A percentile compares a stretch with the other conserved stretches of the same genome.
Conservation (phyloP, 2,329 filamentous ascomycete genomes). For the Aspergillus phoenicis region DNA sequence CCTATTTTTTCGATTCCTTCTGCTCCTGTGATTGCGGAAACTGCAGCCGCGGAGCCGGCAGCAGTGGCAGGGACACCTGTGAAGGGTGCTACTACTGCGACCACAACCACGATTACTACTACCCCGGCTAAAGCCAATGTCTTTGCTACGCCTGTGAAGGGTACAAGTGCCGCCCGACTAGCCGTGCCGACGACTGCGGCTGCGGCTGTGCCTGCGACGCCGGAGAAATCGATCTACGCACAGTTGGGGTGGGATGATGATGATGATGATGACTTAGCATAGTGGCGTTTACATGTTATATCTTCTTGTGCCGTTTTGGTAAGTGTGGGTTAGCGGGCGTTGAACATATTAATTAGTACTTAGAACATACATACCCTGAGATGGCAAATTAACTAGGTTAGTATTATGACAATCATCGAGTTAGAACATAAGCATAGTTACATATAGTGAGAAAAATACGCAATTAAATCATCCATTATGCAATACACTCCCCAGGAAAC, state of each 20-base stretch:
- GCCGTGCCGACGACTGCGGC: conserved; percentile 19
- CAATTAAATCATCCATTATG: no score
- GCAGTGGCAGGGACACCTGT: conserved; percentile 7
- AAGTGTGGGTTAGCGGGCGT: neutral
- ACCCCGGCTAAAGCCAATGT: conserved; percentile 18
- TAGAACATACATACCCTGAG: no score
- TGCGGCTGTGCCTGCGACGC: conserved; percentile 31
- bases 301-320: neutral
- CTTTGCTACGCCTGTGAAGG: conserved; percentile 39
- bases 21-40: neutral
- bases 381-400: no score
- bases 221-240: conserved; percentile 46
- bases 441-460: no score
- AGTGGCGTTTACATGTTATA: conserved; percentile 8
- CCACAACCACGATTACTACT: neutral
- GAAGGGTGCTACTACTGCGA: neutral
- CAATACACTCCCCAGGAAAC: no score
- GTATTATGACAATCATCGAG: no score
- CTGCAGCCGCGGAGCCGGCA: neutral
- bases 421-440: no score
- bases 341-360: neutral
- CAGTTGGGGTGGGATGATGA: conserved; percentile 49
- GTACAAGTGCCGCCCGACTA: conserved; percentile 20
- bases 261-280: conserved; percentile 37
- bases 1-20: conserved; percentile 7